Evolutionary conservation across 352 stramenopile species (phyloP), one percentile per base, ranked within the genome.

Genomic region (Phytophthora constricta): DNA sequence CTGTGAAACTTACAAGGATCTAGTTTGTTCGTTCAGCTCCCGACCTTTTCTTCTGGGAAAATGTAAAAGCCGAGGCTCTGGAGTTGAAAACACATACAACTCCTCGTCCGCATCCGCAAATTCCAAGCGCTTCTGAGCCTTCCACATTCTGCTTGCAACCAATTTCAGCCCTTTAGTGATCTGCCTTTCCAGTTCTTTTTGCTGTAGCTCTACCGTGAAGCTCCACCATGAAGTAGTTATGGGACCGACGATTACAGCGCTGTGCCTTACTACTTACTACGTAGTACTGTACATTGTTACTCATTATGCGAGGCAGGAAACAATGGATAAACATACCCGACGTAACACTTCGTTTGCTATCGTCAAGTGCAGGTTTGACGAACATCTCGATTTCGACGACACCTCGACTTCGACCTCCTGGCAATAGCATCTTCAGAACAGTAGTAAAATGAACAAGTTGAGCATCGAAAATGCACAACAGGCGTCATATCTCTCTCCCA

Each of bases 351-450:
- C 69, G 74, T 37, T 71, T 68, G 19, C 63, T 57, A 39, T 63
- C 58, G n/a, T 58, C 60, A 0, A 73, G 70, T 14, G 85, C 41
- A 13, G 74, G 74, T 9, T 79, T 66, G 39, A 87, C 64, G 42
- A 84, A 88, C 20, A 90, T 76, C 28, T 87, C 79, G 26, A 90
- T 77, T 59, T 90, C 82, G 3, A 90, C 82, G 84, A 88, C 20
- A 90, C 77, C 28, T 87, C 79, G 26, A 90, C 79, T 59, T 90
- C 82, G 3, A 90, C 82, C 48, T 90, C 82, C n/a, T 88, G 50
- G 17, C 72, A 68, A 73, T 78, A 84, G 31, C 75, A 75, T 47
- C 79, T 87, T 55, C 43, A 51, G 59, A 17, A 2, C 34, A 5
- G 31, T 37, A 54, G n/a, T 25, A 64, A 22, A 45, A 45, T 53